Evolutionary conservation across 345 rosid genomes (phyloP).

Genomic region (Crucihimalaya himalaica): DNA sequence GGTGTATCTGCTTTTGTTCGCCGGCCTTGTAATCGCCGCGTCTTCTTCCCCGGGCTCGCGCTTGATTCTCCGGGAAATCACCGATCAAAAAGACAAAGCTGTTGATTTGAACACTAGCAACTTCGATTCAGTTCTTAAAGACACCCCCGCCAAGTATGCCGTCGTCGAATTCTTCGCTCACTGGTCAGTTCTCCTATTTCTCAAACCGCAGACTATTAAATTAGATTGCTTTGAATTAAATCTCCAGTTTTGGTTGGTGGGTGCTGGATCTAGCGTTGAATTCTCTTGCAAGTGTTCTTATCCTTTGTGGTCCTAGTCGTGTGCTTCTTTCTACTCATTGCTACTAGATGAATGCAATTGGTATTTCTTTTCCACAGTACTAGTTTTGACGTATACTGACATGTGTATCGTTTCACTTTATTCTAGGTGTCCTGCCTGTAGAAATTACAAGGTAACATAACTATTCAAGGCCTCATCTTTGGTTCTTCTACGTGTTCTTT

Average conservation of each 20-base stretch:
- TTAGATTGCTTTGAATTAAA: slow-evolving; percentile 30
- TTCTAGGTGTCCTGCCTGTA: slow-evolving; percentile 98
- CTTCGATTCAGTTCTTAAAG: slow-evolving; percentile 66
- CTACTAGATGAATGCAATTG: background rate
- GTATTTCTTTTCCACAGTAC: background rate
- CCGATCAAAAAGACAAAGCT: slow-evolving; percentile 53
- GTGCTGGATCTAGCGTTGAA: slow-evolving; percentile 28
- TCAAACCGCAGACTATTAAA: slow-evolving; percentile 21
- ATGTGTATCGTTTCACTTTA: slow-evolving; percentile 12
- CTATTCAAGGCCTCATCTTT: background rate
- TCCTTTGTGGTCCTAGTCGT: background rate
- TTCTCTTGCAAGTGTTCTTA: background rate
- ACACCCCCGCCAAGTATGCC: slow-evolving; percentile 73
- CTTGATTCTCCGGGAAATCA: slow-evolving; percentile 57
- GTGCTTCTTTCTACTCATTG: background rate
- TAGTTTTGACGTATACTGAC: slow-evolving; percentile 16
- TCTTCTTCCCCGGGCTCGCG: slow-evolving; percentile 61
- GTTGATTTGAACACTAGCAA: slow-evolving; percentile 68
- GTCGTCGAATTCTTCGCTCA: slow-evolving; percentile 93
- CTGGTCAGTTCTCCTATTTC: slow-evolving; percentile 54
- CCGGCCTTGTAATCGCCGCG: slow-evolving; percentile 40
- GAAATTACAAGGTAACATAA: slow-evolving; percentile 86
- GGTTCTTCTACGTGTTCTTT: slow-evolving; percentile 8
- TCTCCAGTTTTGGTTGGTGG: slow-evolving; percentile 43
- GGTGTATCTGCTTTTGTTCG: slow-evolving; percentile 43